These are phyloP conservation scores for Hamigera avellanea DNA, from an alignment of 495 filamentous ascomycete species.

Conservation along the genomic window DNA sequence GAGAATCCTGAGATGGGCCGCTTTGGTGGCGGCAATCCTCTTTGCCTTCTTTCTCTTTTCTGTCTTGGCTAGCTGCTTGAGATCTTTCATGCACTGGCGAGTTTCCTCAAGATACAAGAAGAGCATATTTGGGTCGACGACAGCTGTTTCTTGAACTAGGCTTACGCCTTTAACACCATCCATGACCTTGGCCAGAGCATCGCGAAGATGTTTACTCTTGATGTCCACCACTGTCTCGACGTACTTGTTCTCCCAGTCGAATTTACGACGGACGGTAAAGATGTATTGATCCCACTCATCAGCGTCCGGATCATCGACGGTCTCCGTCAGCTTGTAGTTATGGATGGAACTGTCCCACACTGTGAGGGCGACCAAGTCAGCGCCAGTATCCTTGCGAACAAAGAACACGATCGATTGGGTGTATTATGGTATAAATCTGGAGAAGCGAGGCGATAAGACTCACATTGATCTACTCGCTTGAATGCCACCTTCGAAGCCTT, in stretches of 20 bases:
- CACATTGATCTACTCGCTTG: conserved; percentile 75
- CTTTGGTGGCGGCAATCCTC: conserved; percentile 42
- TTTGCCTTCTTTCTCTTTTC: conserved; percentile 57
- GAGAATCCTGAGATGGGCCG: conserved; percentile 62
- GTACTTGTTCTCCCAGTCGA: conserved; percentile 84
- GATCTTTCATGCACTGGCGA: conserved; percentile 49
- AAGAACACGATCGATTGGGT: neutral
- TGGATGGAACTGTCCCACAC: conserved; percentile 71
- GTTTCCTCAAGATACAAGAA: conserved; percentile 82
- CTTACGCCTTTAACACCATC: conserved; percentile 74
- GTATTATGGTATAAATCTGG: neutral
- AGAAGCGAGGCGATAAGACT: conserved; percentile 7
- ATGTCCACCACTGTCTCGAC: conserved; percentile 69
- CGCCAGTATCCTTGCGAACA: neutral
- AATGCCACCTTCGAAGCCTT: conserved; percentile 60
- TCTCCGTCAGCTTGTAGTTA: conserved; percentile 75
- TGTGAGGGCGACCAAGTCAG: conserved; percentile 5
- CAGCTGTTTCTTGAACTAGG: conserved; percentile 68
- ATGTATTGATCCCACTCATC: conserved; percentile 77
- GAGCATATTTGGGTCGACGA: conserved; percentile 74
- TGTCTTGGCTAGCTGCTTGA: conserved; percentile 47
- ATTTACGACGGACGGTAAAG: conserved; percentile 76
- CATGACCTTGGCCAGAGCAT: conserved; percentile 62
- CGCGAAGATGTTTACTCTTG: conserved; percentile 69
- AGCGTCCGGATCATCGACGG: conserved; percentile 55